Evolutionary conservation across 495 filamentous ascomycete species (phyloP).

Genomic region (Xylaria bambusicola): DNA sequence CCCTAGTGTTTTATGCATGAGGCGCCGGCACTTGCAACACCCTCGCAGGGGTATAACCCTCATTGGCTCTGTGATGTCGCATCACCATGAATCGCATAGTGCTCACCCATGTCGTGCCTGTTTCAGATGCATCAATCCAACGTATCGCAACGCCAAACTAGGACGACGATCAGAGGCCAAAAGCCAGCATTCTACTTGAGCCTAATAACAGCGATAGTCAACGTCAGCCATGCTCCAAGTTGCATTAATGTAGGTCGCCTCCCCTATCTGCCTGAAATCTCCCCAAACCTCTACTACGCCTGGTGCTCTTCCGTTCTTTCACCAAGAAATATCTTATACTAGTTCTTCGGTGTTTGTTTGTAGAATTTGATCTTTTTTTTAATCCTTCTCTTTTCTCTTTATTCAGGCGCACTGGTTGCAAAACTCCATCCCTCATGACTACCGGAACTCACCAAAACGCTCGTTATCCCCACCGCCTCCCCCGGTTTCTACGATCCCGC

Average conservation of each 20-base stretch:
- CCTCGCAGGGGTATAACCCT: background rate
- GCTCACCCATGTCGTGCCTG: constrained; percentile 19
- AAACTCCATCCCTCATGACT: constrained; percentile 24
- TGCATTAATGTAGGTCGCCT: constrained; percentile 22
- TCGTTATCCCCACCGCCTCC: constrained; percentile 30
- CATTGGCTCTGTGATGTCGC: background rate
- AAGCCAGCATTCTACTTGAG: constrained; percentile 11
- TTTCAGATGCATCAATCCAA: constrained; percentile 32
- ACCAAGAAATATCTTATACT: constrained; percentile 10
- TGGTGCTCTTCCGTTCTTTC: constrained; percentile 29
- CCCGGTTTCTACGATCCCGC: constrained; percentile 18
- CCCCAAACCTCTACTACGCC: constrained; percentile 24
- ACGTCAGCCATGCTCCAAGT: constrained; percentile 24
- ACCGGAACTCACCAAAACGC: constrained; percentile 27
- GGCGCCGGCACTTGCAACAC: constrained; percentile 4
- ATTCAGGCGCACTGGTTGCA: constrained; percentile 28
- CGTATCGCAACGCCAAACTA: constrained; percentile 22
- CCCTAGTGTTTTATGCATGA: constrained; percentile 14
- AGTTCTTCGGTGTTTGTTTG: background rate
- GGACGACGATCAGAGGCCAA: constrained; percentile 23
- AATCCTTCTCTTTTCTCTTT: constrained; percentile 23
- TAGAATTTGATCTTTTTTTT: constrained; percentile 19
- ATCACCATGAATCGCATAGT: constrained; percentile 6
- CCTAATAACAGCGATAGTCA: constrained; percentile 19
- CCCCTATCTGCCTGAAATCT: constrained; percentile 23